phyloP scores from a whole-genome alignment of 305 asterid genomes.

The Solanum hybrid region DNA sequence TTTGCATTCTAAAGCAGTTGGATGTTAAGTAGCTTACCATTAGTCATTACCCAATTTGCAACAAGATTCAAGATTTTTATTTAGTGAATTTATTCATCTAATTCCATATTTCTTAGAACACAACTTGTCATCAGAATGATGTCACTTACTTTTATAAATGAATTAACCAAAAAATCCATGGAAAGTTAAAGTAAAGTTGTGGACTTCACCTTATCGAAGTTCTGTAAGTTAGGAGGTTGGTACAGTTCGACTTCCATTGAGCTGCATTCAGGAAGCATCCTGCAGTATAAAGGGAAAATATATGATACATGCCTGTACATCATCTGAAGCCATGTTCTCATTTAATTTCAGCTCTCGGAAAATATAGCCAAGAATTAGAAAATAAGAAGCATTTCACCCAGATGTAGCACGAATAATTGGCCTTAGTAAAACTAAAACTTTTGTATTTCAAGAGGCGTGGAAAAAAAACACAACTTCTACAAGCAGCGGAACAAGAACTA shows the following conservation, averaged over 20 bases:
- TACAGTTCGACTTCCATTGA: slow-evolving; percentile 19
- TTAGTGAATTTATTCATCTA: not conserved
- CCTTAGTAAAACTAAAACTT: not conserved
- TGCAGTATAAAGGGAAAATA: slow-evolving; percentile 12
- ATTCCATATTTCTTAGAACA: not conserved
- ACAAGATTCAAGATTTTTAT: not conserved
- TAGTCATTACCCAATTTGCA: not conserved
- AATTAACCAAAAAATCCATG: not conserved
- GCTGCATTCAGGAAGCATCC: slow-evolving; percentile 26
- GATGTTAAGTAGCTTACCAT: not conserved
- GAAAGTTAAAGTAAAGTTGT: not conserved
- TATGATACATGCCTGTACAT: not conserved
- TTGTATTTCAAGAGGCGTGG: not conserved
- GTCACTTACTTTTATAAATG: not conserved
- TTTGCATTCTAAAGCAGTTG: not conserved
- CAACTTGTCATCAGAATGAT: not conserved
- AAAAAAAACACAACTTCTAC: not conserved
- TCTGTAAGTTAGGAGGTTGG: slow-evolving; percentile 21
- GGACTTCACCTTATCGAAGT: slow-evolving; percentile 39
- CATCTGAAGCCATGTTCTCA: not conserved
- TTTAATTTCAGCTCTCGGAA: not conserved
- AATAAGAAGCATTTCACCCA: not conserved
- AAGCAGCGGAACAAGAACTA: not conserved
- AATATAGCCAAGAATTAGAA: not conserved
- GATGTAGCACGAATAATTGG: not conserved